Evolutionary conservation across 176 grass and related monocot species (phyloP).

Genomic region (Phyllostachys edulis): DNA sequence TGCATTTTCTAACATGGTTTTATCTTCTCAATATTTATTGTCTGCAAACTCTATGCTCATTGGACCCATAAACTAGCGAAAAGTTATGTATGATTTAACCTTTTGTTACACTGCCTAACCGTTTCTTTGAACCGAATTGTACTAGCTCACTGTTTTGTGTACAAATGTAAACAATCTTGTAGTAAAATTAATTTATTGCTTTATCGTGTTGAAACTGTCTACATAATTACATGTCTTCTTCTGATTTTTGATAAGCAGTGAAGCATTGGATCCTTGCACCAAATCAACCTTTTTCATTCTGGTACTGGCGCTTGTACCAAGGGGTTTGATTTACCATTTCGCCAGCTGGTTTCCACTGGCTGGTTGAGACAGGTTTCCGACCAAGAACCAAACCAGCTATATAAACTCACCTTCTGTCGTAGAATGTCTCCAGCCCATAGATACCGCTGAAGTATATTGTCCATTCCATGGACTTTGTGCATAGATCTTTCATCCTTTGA

Average conservation of each 20-base stretch:
- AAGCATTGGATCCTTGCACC: background rate
- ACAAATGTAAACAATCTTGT: background rate
- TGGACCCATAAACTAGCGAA: background rate
- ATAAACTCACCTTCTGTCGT: conserved; percentile 48
- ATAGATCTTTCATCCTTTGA: background rate
- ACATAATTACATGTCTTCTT: background rate
- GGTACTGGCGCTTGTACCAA: background rate
- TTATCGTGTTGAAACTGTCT: background rate
- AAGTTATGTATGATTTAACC: background rate
- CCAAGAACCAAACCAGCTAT: background rate
- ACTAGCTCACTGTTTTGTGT: background rate
- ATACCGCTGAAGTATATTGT: background rate
- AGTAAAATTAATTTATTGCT: background rate
- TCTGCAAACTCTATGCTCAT: background rate
- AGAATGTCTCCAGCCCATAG: conserved; percentile 54
- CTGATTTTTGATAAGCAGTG: background rate
- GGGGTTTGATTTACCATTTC: background rate
- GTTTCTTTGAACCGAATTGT: background rate
- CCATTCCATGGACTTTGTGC: background rate
- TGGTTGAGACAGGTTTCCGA: background rate
- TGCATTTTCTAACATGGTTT: conserved; percentile 18
- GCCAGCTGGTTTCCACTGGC: background rate
- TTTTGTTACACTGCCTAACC: background rate
- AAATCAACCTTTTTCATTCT: background rate
- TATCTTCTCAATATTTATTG: background rate